A percentile compares a stretch with the other conserved stretches of the same genome.
phyloP scores from a whole-genome alignment of 805 yeast genomes.

The Isabelozyma pseudorhagii region DNA sequence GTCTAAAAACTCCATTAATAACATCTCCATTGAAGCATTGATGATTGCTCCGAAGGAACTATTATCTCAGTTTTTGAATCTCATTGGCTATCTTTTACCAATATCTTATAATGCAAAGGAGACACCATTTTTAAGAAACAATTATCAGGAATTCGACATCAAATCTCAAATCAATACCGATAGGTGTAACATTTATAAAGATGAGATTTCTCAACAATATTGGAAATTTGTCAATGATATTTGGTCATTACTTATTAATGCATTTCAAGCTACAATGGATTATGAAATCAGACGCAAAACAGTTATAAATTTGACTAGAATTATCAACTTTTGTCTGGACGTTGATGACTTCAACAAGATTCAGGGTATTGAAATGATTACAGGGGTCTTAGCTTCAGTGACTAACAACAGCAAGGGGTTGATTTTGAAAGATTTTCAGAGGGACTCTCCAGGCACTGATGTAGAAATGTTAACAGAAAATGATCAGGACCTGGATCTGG shows the following conservation, averaged over 20 bases:
- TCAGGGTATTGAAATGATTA: slow-evolving; percentile 30
- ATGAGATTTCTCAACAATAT: slow-evolving; percentile 17
- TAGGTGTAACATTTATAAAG: slow-evolving; percentile 28
- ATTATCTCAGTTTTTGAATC: slow-evolving; percentile 48
- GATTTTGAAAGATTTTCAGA: slow-evolving; percentile 12
- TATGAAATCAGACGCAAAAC: slow-evolving; percentile 57
- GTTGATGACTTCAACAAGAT: slow-evolving; percentile 27
- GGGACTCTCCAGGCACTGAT: slow-evolving; percentile 3
- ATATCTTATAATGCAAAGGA: slow-evolving; percentile 24
- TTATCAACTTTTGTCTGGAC: slow-evolving; percentile 39
- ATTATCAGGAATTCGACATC: slow-evolving; percentile 6
- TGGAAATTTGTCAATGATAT: slow-evolving; percentile 42
- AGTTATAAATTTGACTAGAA: slow-evolving; percentile 51
- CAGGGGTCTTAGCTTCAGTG: slow-evolving; percentile 55
- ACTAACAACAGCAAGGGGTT: slow-evolving; percentile 50
- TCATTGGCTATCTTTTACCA: slow-evolving; percentile 62
- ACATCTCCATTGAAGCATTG: slow-evolving; percentile 60
- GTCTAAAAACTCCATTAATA: slow-evolving; percentile 5
- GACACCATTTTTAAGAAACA: slow-evolving; percentile 26
- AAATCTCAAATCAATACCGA: slow-evolving; percentile 21
- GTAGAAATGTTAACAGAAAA: slow-evolving; percentile 7
- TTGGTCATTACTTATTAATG: slow-evolving; percentile 53
- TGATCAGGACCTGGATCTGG: slow-evolving; percentile 7
- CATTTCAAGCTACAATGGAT: slow-evolving; percentile 73
- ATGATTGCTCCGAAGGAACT: slow-evolving; percentile 74